Conservation (phyloP, 257 asterid genomes). For the Solanum chmielewskii region DNA sequence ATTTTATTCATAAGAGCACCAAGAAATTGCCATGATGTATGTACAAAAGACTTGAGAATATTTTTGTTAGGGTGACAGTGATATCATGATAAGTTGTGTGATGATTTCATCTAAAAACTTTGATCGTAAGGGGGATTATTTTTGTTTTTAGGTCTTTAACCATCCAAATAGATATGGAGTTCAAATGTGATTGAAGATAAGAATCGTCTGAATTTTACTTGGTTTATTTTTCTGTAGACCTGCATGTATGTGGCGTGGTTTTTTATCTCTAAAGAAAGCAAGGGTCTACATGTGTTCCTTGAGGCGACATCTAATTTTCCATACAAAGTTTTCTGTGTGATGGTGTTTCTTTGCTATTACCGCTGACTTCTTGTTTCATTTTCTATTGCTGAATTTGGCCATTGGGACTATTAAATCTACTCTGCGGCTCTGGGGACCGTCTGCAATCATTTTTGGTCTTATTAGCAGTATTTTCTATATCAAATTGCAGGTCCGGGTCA, state of each 20-base stretch:
- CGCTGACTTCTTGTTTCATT: neutral
- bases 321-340: neutral
- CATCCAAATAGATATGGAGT: neutral
- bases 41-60: neutral
- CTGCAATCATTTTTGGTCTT: neutral
- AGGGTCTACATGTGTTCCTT: neutral
- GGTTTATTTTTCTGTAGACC: neutral
- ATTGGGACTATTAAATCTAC: neutral
- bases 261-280: neutral
- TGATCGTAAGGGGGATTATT: neutral
- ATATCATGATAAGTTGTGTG: neutral
- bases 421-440: neutral
- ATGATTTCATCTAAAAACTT: neutral
- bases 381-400: neutral
- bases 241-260: neutral
- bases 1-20: neutral
- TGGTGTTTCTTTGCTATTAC: neutral
- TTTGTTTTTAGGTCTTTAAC: neutral
- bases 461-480: slow-evolving; percentile 1
- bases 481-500: slow-evolving; percentile 44
- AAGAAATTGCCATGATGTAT: neutral
- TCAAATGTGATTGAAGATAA: neutral
- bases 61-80: neutral
- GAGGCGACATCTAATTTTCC: neutral
- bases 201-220: neutral